Base-by-base conservation (phyloP, 345 rosid species). In the Gynandropsis gynandra region DNA sequence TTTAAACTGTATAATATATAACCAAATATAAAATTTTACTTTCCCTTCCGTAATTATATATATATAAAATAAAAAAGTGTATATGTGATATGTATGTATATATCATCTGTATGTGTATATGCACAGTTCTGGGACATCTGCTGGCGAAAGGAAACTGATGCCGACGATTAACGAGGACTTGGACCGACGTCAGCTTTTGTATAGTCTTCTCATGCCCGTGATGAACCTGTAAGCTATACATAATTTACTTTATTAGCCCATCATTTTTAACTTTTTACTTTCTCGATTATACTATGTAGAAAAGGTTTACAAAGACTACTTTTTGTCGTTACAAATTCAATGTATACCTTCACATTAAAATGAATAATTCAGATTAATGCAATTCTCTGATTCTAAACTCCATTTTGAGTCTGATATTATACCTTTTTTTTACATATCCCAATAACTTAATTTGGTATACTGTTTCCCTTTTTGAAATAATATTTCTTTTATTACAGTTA, bases 91-190 rank as follows among this genome's bases (percentile, higher is more conserved):
- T 34, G 16, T 52, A 39, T 5, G 4, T 48, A 33, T 31, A 24
- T 24, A 11, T 24, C 13, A 24, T 5, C 20, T 45, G 31, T 52
- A 47, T 56, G 17, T 45, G 21, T 46, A 43, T 41, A 43, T 41
- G n/a, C 33, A 32, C 69, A 89, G 97, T 62, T 89, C 97, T 47
- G 96, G 98, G 9, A 90, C 98, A 44, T 90, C 98, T 15, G 98
- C 92, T 4, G 96, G 98, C 14, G 98, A 90, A 64, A 82, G 98
- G 21, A 90, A 90, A 65, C 49, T 90, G 66, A 82, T 90, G 92
- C 98, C 98, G 15, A 80, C 95, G 10, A 90, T 80, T 63, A 66
- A 73, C 16, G 95, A 87, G 65, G 98, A 90, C 53, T 41, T 78
- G 65, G 85, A 80, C 38, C 83, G 98, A 34, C 92, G 96, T 33